Conservation (phyloP, 768 basidiomycete species). For the Collybiopsis luxurians region DNA sequence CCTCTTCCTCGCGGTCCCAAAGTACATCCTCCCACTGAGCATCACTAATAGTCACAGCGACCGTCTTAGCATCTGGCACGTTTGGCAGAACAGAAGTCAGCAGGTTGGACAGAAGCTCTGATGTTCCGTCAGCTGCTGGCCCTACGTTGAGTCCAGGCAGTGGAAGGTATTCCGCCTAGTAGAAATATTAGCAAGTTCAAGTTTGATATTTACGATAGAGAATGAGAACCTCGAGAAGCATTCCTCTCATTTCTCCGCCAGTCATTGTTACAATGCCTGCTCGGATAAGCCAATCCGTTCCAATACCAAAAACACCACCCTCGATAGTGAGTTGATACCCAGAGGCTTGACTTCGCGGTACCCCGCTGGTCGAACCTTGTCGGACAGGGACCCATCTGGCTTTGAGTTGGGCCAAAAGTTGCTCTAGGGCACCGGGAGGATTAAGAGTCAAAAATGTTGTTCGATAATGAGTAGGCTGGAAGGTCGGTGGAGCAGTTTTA, state of each 20-base stretch:
- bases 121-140: constrained; percentile 62
- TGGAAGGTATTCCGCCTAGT: constrained; percentile 80
- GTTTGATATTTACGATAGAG: constrained; percentile 4
- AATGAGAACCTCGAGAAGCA: constrained; percentile 69
- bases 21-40: constrained; percentile 80
- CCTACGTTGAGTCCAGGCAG: constrained; percentile 61
- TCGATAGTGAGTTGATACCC: constrained; percentile 73
- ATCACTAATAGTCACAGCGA: constrained; percentile 76
- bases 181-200: background rate
- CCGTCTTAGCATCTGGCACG: constrained; percentile 67
- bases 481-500: constrained; percentile 37
- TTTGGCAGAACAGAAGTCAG: constrained; percentile 74
- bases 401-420: constrained; percentile 68
- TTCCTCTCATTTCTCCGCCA: constrained; percentile 76
- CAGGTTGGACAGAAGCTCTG: constrained; percentile 72
- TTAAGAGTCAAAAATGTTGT: constrained; percentile 74
- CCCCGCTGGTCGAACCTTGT: constrained; percentile 36
- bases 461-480: constrained; percentile 65
- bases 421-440: constrained; percentile 74
- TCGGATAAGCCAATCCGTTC: constrained; percentile 79
- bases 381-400: constrained; percentile 75
- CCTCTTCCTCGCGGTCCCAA: constrained; percentile 70
- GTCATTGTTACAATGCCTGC: constrained; percentile 75
- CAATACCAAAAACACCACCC: constrained; percentile 71
- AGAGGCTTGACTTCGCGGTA: constrained; percentile 45